phyloP scores from a whole-genome alignment of 164 flowering plant species.

The Dillenia suffruticosa region DNA sequence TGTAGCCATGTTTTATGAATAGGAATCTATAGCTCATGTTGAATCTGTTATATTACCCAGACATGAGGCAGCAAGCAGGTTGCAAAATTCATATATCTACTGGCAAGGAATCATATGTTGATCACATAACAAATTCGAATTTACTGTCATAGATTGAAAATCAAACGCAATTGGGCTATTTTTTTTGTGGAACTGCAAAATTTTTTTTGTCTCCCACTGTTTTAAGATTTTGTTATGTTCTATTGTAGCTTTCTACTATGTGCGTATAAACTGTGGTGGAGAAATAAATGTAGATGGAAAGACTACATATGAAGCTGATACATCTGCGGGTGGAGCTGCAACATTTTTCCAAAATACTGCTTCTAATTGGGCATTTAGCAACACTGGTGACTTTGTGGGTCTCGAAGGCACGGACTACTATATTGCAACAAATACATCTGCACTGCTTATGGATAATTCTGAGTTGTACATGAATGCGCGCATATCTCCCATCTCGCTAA shows the following conservation, averaged over 20 bases:
- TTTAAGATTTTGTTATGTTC: neutral
- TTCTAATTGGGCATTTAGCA: constrained; percentile 55
- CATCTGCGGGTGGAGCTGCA: constrained; percentile 20
- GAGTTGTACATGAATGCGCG: constrained; percentile 46
- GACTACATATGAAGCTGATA: constrained; percentile 27
- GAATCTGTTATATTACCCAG: too few relatives aligned
- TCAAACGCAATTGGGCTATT: too few relatives aligned
- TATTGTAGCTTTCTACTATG: constrained; percentile 17
- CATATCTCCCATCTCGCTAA: constrained; percentile 51
- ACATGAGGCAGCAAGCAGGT: too few relatives aligned
- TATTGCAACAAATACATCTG: constrained; percentile 17
- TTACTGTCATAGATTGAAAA: too few relatives aligned
- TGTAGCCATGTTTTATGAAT: too few relatives aligned
- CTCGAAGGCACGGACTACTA: constrained; percentile 15
- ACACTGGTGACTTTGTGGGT: constrained; percentile 59
- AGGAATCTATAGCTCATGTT: too few relatives aligned
- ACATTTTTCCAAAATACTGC: constrained; percentile 10
- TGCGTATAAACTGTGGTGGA: constrained; percentile 59
- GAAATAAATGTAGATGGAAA: constrained; percentile 15
- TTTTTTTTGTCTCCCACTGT: too few relatives aligned
- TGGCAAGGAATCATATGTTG: too few relatives aligned
- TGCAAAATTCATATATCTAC: too few relatives aligned
- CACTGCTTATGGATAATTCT: constrained; percentile 16
- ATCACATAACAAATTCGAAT: too few relatives aligned
- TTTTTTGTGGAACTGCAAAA: too few relatives aligned